A percentile compares a stretch with the other conserved stretches of the same genome.
Evolutionary conservation across 1,139 yeast species (phyloP).

Genomic region (Sugiyamaella grinbergsii): DNA sequence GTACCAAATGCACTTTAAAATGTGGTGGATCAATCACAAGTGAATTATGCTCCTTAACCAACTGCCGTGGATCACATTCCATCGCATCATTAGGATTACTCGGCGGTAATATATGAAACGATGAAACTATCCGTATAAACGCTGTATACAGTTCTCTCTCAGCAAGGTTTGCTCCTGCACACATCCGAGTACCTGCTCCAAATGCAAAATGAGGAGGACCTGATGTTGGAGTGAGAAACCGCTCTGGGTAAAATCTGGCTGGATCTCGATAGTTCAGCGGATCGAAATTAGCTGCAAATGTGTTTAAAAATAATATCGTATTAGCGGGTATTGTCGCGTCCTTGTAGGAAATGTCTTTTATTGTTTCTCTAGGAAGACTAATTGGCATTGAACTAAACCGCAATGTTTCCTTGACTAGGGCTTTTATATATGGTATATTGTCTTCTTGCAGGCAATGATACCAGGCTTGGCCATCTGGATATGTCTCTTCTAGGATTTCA

Average conservation of each 20-base stretch:
- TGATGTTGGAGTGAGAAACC: slow-evolving; percentile 52
- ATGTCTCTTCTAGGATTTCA: slow-evolving; percentile 42
- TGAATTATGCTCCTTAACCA: slow-evolving; percentile 32
- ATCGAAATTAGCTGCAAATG: slow-evolving; percentile 74
- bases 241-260: slow-evolving; percentile 54
- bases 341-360: slow-evolving; percentile 49
- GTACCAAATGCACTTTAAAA: slow-evolving; percentile 32
- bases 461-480: slow-evolving; percentile 53
- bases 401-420: slow-evolving; percentile 63
- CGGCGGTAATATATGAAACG: slow-evolving; percentile 51
- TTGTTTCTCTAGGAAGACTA: slow-evolving; percentile 62
- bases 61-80: slow-evolving; percentile 30
- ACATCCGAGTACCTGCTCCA: slow-evolving; percentile 71
- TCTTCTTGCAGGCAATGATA: slow-evolving; percentile 43
- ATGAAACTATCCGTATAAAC: slow-evolving; percentile 46
- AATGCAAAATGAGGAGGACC: slow-evolving; percentile 57
- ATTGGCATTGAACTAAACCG: slow-evolving; percentile 69
- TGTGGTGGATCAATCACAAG: slow-evolving; percentile 35
- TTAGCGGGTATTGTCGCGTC: slow-evolving; percentile 52
- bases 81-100: slow-evolving; percentile 34
- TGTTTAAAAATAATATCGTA: slow-evolving; percentile 63
- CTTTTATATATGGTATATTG: slow-evolving; percentile 54
- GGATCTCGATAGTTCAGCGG: slow-evolving; percentile 50
- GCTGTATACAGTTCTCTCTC: slow-evolving; percentile 60
- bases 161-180: slow-evolving; percentile 67